Base-by-base conservation (phyloP, 2,329 filamentous ascomycete genomes). In the Botrytis byssoidea region DNA sequence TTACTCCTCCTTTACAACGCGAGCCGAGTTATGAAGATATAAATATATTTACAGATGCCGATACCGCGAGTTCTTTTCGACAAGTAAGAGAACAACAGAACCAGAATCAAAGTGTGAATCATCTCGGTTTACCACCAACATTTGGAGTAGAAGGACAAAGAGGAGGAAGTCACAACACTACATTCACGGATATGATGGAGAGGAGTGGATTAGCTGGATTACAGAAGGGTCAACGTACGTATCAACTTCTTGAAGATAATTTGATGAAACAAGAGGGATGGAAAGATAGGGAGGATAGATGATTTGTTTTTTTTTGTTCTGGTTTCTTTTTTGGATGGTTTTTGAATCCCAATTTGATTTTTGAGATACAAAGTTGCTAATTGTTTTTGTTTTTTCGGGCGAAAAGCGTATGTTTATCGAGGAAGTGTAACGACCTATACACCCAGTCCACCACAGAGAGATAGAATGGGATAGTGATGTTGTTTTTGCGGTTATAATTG, bases 151-250 rank as follows among this genome's bases (percentile, higher is more conserved):
- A 42, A 63, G 59, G 44, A 25, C 22, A 46, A 46, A 51, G 63
- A 35, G 59, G 51, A 32, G 72, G 60, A 18, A 80, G 76, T 65
- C 74, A 76, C 40, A 77, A 78, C 69, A 81, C 88, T 0, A 87
- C 85, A 0, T 88, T 89, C 75, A 85, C 85, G n/a, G 84, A 85
- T 76, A 83, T 89, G 79, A 86, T 89, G 84, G 83, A 86, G 72
- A 81, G 84, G 74, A 85, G 35, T 83, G 84, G 25, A 80, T 64
- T 83, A 80, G 73, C 81, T 79, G 74, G 85, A 16, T 72, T 81
- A 59, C 75, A 75, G 64, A 81, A 80, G 61, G 78, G 78, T 64
- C 78, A 80, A 68, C 79, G 79, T 81, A 70, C 76, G 79, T 78
- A 46, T 71, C 48, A 55, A 40, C 67, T 61, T 70, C 42, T 51